Evolutionary conservation across 441 rosid species (phyloP), one percentile per base, ranked within the genome.

Genomic region (Populus tomentosa): DNA sequence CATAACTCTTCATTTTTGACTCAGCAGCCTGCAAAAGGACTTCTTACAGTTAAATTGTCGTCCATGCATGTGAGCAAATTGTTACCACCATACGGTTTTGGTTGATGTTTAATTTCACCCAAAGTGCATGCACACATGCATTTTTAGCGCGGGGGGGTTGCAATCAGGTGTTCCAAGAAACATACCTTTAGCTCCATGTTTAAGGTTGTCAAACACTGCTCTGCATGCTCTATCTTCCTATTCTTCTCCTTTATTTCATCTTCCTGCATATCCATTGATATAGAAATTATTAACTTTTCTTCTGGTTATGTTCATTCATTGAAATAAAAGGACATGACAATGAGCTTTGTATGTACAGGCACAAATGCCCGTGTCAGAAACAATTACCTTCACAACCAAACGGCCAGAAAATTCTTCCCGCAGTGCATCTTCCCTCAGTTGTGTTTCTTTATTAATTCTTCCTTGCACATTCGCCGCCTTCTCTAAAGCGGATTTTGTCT

Each of bases 161-260:
- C 30, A 56, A 16, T 4, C 9, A 13, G 50, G 33, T 46, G n/a
- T 32, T 70, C 40, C 24, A 35, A 77, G 33, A 80, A 78, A 71
- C 86, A 80, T 30, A 96, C 99, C 96, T 94, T 93, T 82, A 97
- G 85, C 78, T 94, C 97, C 82, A 89, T 81, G 86, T 86, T 97
- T 69, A 94, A 75, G 42, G 92, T 92, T 46, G 92, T 94, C 85
- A 93, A 80, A 78, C 88, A 83, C 85, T 93, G 96, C 84, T 97
- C 98, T 4, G 93, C 93, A 74, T 87, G 74, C 84, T 94, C 98
- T 61, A 97, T 80, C 85, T 88, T 92, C 59, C 78, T 77, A 23
- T 85, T 84, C 83, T 90, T 93, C 77, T 86, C 92, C 90, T 85
- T 91, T 71, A 93, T 73, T 87, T 93, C 97, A 77, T 89, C 92